Conservation (phyloP, 2,329 filamentous ascomycete genomes). For the Hypomyces perniciosus region DNA sequence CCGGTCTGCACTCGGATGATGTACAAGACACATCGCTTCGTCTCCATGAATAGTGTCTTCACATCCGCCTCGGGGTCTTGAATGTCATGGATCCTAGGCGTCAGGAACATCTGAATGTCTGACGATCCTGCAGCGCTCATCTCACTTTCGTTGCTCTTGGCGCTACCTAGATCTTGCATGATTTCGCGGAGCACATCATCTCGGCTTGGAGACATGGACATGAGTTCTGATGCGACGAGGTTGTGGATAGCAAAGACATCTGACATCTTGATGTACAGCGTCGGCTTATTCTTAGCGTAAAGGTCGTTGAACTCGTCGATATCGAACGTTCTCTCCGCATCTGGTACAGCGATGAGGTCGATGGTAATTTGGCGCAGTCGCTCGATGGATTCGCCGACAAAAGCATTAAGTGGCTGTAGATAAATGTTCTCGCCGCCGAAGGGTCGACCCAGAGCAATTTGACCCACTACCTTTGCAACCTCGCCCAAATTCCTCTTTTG, state of each 20-base stretch:
- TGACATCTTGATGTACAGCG: conserved; percentile 97
- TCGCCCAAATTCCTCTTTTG: conserved; percentile 90
- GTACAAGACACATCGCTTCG: conserved; percentile 92
- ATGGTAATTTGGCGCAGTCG: conserved; percentile 70
- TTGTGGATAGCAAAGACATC: conserved; percentile 97
- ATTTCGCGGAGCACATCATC: conserved; percentile 90
- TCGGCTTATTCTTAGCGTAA: conserved; percentile 93
- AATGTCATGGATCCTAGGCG: conserved; percentile 80
- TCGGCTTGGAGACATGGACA: conserved; percentile 67
- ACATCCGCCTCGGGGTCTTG: conserved; percentile 90
- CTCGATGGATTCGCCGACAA: conserved; percentile 78
- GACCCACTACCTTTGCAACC: conserved; percentile 84
- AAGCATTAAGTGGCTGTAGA: conserved; percentile 88
- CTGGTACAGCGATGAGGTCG: conserved; percentile 73
- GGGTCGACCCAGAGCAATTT: conserved; percentile 79
- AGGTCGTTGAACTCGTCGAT: conserved; percentile 99
- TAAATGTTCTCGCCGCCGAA: conserved; percentile 96
- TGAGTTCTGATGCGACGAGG: conserved; percentile 73
- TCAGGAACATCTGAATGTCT: conserved; percentile 86
- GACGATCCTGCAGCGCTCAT: conserved; percentile 79
- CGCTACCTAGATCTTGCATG: conserved; percentile 87
- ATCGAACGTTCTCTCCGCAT: conserved; percentile 88
- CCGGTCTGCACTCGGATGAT: conserved; percentile 96
- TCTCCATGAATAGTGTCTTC: conserved; percentile 95
- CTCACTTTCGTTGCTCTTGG: conserved; percentile 93